Percentiles rank a stretch among this genome's conserved stretches.
Conservation (phyloP, 768 basidiomycete genomes). For the Galerina marginata region DNA sequence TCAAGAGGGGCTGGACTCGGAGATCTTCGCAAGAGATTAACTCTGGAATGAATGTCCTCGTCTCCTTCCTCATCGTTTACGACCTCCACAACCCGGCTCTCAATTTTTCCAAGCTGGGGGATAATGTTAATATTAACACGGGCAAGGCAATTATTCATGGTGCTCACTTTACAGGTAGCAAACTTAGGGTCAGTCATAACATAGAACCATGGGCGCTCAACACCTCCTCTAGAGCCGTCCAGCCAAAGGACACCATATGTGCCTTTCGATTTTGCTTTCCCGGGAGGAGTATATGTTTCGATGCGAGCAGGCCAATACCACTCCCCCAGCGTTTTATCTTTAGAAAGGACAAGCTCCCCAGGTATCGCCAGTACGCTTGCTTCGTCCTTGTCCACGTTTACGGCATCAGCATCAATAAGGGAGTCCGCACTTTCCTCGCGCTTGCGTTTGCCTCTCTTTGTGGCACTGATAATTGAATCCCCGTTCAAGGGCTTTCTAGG, state of each 20-base stretch:
- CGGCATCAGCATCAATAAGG: too few relatives aligned
- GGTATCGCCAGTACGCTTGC: slow-evolving; percentile 59
- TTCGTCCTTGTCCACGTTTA: slow-evolving; percentile 13
- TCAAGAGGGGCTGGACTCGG: slow-evolving; percentile 47
- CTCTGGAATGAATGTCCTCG: slow-evolving; percentile 18
- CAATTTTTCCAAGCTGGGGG: slow-evolving; percentile 59
- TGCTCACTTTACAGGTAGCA: slow-evolving; percentile 57
- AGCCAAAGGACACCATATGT: slow-evolving; percentile 66
- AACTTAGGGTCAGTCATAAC: slow-evolving; percentile 65
- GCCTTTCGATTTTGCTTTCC: slow-evolving; percentile 38
- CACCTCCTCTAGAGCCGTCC: slow-evolving; percentile 48
- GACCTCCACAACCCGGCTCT: slow-evolving; percentile 49
- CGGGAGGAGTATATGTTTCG: slow-evolving; percentile 53
- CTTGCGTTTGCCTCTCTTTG: slow-evolving; percentile 26
- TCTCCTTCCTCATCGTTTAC: slow-evolving; percentile 43
- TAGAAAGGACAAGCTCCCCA: slow-evolving; percentile 69
- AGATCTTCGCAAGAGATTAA: slow-evolving; percentile 20
- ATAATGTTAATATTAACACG: neutral
- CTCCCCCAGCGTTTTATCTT: slow-evolving; percentile 37
- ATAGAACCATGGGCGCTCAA: slow-evolving; percentile 62
- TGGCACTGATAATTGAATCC: neutral
- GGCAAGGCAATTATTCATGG: neutral
- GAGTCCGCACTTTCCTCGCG: neutral
- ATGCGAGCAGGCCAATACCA: slow-evolving; percentile 74
- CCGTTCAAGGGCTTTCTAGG: neutral